Base-by-base conservation (phyloP, 352 stramenopile genomes). In the Phytophthora kernoviae region DNA sequence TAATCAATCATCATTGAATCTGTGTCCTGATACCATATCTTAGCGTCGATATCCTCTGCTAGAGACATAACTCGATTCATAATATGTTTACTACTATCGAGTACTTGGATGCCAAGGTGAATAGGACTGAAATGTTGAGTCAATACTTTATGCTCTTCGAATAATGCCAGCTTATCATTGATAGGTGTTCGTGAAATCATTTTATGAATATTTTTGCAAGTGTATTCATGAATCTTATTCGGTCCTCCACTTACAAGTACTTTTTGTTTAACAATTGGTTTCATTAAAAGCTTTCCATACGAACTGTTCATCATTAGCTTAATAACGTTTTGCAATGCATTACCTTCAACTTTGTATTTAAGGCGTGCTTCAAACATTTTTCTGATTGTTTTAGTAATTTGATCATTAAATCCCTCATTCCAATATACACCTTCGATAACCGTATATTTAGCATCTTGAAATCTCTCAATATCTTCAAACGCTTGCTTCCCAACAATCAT, bases 21-120 rank as follows among this genome's bases (percentile, higher is more conserved):
- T 18, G 50, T 58, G 26, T 58, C 50, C 27, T 58, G 50, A 14
- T 50, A 58, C 40, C 50, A 58, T 12, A 50, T 58, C 11, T 58
- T 14, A 12, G 24, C 21, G 1, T 58, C 12, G n/a, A 58, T 41
- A 20, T 49, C 39, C 9, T 57, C 49, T 6, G 49, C 49, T 2
- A 48, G 15, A 22, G 37, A 57, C 39, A 57, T 57, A 5, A 57
- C 49, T 5, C 26, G n/a, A 18, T 58, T 58, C 50, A 58, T 58
- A 32, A 58, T 49, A 43, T 43, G 50, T 12, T 58, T 58, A 32
- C 26, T 44, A 20, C 9, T 26, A 15, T 43, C 39, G 15, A 58
- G 40, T 5, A 58, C 20, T 24, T 58, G 39, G 15, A 58, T 14
- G 9, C 50, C 50, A 11, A 58, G 39, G 24, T 58, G 50, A 41